Percentiles rank a stretch among this genome's conserved stretches.
Conservation (phyloP, 192 early-diverging fungal species). For the Mycoemilia scoparia region DNA sequence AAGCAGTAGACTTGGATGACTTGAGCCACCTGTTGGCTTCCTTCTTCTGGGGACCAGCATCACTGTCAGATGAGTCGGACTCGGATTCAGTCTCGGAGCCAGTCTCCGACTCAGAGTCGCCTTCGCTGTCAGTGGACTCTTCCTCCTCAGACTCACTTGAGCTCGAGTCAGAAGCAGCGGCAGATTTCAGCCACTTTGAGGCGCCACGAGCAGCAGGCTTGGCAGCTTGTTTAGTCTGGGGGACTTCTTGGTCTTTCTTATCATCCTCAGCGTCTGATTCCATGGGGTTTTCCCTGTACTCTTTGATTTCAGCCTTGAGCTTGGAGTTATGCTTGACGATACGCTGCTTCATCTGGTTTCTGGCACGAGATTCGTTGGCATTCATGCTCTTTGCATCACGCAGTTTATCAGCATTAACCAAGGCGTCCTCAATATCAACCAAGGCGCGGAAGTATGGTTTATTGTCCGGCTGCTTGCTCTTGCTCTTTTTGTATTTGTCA, state of each 20-base stretch:
- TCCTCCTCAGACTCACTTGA: conserved; percentile 4
- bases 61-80: conserved; percentile 12
- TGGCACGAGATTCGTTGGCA: conserved; percentile 53
- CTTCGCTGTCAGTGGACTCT: conserved; percentile 5
- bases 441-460: conserved; percentile 27
- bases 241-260: conserved; percentile 7
- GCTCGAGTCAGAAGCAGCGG: conserved; percentile 1
- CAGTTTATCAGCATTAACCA: conserved; percentile 52
- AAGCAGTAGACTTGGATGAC: conserved; percentile 1
- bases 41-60: conserved; percentile 17
- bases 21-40: conserved; percentile 9
- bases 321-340: conserved; percentile 74
- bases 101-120: conserved; percentile 13
- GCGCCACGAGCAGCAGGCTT: background rate
- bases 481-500: too few relatives aligned
- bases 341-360: conserved; percentile 87
- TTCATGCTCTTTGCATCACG: conserved; percentile 70
- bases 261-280: conserved; percentile 19
- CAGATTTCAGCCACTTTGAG: too few relatives aligned
- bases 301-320: conserved; percentile 50
- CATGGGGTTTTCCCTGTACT: conserved; percentile 32
- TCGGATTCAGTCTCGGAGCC: conserved; percentile 8
- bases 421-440: conserved; percentile 55
- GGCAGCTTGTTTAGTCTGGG: conserved; percentile 4
- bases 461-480: conserved; percentile 10